phyloP scores from a whole-genome alignment of 768 basidiomycete species.

The Boletus sp. region DNA sequence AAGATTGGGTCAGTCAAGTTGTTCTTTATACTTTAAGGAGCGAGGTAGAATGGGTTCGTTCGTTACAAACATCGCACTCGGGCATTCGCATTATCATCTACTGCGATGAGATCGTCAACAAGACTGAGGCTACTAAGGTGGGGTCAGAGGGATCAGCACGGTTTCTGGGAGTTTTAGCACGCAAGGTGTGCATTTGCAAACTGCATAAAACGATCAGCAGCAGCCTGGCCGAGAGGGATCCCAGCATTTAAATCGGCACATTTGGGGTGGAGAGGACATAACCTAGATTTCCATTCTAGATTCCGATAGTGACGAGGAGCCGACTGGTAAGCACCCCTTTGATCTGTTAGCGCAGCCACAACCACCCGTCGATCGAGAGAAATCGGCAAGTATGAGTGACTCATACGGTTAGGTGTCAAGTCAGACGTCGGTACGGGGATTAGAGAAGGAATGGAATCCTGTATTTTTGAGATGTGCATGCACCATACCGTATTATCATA shows the following conservation, averaged over 20 bases:
- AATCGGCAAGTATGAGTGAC: background rate
- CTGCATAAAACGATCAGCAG: background rate
- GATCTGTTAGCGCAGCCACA: background rate
- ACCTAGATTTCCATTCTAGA: background rate
- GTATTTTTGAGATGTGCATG: slow-evolving; percentile 33
- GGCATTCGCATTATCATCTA: slow-evolving; percentile 24
- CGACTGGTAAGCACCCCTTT: too few species aligned
- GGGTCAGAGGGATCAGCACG: background rate
- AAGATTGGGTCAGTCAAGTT: background rate
- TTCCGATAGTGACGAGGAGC: too few species aligned
- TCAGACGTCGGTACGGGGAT: background rate
- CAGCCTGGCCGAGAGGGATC: background rate
- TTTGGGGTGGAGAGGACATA: too few species aligned
- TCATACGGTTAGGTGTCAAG: background rate
- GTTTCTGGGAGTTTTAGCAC: background rate
- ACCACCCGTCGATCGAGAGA: background rate
- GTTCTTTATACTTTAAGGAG: slow-evolving; percentile 10
- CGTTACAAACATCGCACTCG: slow-evolving; percentile 17
- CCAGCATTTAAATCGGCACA: background rate
- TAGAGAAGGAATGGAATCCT: slow-evolving; percentile 17
- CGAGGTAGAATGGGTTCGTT: slow-evolving; percentile 22
- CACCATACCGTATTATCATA: slow-evolving; percentile 42
- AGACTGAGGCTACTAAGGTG: background rate
- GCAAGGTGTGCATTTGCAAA: background rate
- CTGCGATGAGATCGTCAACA: slow-evolving; percentile 17